Evolutionary conservation across 176 grass and related monocot genomes (phyloP).

Genomic region (Oryza glaberrima): DNA sequence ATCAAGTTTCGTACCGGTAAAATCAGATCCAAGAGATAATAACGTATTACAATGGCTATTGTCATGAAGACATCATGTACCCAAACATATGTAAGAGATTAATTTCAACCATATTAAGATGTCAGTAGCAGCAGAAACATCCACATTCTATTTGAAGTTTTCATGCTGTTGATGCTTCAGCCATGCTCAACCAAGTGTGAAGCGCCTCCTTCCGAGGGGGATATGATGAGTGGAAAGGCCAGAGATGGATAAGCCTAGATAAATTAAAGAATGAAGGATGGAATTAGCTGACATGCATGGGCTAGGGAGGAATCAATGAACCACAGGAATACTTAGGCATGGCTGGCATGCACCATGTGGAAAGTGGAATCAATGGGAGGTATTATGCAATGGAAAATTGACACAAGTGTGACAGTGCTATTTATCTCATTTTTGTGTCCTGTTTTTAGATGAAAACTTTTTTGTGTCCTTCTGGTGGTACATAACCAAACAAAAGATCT

Average conservation of each 20-base stretch:
- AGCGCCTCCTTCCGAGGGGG: not conserved
- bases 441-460: not conserved
- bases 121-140: not conserved
- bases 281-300: not conserved
- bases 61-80: not conserved
- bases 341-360: not conserved
- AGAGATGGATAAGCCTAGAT: not conserved
- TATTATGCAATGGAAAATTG: not conserved
- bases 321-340: not conserved
- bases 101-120: not conserved
- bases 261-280: too few relatives aligned
- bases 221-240: not conserved
- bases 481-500: not conserved
- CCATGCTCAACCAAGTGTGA: not conserved
- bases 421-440: not conserved
- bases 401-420: not conserved
- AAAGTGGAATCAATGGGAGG: not conserved
- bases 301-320: not conserved
- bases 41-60: not conserved
- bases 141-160: not conserved
- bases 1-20: not conserved
- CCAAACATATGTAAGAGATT: not conserved
- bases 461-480: not conserved
- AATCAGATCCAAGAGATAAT: not conserved
- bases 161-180: not conserved